Evolutionary conservation across 2,329 filamentous ascomycete species (phyloP).

Genomic region (Ceratocystis alfenasii): DNA sequence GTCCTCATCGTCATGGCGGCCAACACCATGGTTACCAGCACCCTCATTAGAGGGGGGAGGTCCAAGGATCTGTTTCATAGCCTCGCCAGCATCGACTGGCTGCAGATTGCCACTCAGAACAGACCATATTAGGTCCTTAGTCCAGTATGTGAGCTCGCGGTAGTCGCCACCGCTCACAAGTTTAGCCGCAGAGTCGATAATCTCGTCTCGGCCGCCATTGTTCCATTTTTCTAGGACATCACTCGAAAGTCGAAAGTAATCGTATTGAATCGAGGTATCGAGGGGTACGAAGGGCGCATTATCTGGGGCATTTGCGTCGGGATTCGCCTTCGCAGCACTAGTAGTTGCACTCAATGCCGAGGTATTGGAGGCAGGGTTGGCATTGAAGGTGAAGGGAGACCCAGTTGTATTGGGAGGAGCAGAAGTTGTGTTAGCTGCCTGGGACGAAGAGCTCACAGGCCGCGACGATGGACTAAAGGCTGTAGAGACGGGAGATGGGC

Average conservation of each 20-base stretch:
- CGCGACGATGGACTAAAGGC: slow-evolving; percentile 14
- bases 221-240: slow-evolving; percentile 57
- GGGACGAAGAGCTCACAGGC: slow-evolving; percentile 21
- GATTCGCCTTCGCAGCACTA: not conserved
- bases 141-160: slow-evolving; percentile 56
- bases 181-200: slow-evolving; percentile 53
- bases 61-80: slow-evolving; percentile 62
- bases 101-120: slow-evolving; percentile 57
- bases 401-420: not conserved
- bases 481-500: slow-evolving; percentile 18
- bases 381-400: slow-evolving; percentile 11
- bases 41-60: slow-evolving; percentile 42
- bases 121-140: slow-evolving; percentile 74
- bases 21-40: slow-evolving; percentile 20
- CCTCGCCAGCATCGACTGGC: slow-evolving; percentile 55
- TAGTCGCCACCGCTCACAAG: slow-evolving; percentile 57
- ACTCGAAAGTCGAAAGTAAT: slow-evolving; percentile 48
- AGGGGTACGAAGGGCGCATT: slow-evolving; percentile 11
- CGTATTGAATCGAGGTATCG: slow-evolving; percentile 15
- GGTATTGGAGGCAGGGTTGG: slow-evolving; percentile 23
- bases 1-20: too few species aligned
- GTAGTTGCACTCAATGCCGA: slow-evolving; percentile 9
- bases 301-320: slow-evolving; percentile 3
- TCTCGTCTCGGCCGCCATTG: slow-evolving; percentile 50
- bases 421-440: slow-evolving; percentile 3